Percentiles rank a stretch among this genome's conserved stretches.
Conservation (phyloP, 306 rosid species). For the Vigna angularis region DNA sequence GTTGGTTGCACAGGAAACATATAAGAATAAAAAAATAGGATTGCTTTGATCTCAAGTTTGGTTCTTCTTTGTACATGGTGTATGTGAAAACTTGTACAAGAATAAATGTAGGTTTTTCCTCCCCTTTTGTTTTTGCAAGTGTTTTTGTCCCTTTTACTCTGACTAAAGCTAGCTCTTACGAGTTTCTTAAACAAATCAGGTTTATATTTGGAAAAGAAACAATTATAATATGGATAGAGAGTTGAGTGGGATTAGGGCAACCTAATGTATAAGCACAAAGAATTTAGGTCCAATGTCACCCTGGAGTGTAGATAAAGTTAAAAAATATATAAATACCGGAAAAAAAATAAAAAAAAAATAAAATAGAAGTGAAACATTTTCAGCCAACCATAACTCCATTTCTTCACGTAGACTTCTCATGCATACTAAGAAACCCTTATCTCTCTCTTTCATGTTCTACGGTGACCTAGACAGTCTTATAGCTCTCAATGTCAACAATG, state of each 20-base stretch:
- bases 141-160: slow-evolving; percentile 50
- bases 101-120: slow-evolving; percentile 52
- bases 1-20: slow-evolving; percentile 37
- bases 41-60: slow-evolving; percentile 80
- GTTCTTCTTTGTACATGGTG: slow-evolving; percentile 43
- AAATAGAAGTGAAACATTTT: slow-evolving; percentile 39
- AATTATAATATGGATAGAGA: slow-evolving; percentile 33
- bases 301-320: slow-evolving; percentile 73
- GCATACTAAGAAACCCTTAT: slow-evolving; percentile 58
- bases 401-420: slow-evolving; percentile 73
- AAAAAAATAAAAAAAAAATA: slow-evolving; percentile 3
- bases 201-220: slow-evolving; percentile 35
- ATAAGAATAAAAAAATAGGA: slow-evolving; percentile 29
- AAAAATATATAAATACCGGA: slow-evolving; percentile 45
- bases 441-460: slow-evolving; percentile 37
- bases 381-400: slow-evolving; percentile 64
- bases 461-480: background rate
- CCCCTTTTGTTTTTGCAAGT: slow-evolving; percentile 34
- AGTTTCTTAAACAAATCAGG: slow-evolving; percentile 29
- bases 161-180: slow-evolving; percentile 49
- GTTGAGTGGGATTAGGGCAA: slow-evolving; percentile 80
- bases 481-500: slow-evolving; percentile 28
- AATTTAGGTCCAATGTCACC: slow-evolving; percentile 75
- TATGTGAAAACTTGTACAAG: slow-evolving; percentile 59
- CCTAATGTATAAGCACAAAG: slow-evolving; percentile 50